phyloP scores from a whole-genome alignment of 306 rosid species.

The Vigna unguiculata region DNA sequence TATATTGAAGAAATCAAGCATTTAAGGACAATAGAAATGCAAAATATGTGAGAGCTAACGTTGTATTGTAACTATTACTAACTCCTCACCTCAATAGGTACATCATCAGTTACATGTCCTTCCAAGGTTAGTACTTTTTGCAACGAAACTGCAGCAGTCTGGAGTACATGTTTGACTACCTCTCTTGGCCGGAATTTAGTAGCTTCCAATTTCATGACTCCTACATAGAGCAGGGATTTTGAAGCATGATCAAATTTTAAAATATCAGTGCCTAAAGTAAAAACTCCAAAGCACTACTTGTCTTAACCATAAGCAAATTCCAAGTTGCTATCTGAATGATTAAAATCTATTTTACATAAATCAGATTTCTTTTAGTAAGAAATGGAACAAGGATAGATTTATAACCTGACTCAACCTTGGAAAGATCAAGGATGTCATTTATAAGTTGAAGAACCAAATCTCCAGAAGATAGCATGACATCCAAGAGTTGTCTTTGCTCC shows the following conservation, averaged over 20 bases:
- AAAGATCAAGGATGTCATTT: conserved; percentile 94
- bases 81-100: conserved; percentile 77
- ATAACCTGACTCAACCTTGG: conserved; percentile 95
- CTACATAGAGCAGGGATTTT: conserved; percentile 47
- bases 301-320: not conserved
- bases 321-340: not conserved
- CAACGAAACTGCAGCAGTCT: conserved; percentile 90
- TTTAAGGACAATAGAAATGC: not conserved
- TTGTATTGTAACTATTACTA: conserved; percentile 3
- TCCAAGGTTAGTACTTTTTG: conserved; percentile 76
- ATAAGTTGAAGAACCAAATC: conserved; percentile 96
- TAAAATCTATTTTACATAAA: not conserved
- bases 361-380: not conserved
- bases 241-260: not conserved
- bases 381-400: conserved; percentile 38
- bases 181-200: conserved; percentile 89
- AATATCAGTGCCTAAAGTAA: conserved; percentile 15
- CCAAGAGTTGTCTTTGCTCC: conserved; percentile 82
- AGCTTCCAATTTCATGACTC: conserved; percentile 95
- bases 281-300: conserved; percentile 12
- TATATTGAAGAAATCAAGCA: not conserved
- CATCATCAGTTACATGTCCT: conserved; percentile 82
- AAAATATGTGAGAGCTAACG: not conserved
- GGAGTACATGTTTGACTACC: conserved; percentile 84
- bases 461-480: conserved; percentile 91